Percentiles rank a stretch among this genome's conserved stretches.
phyloP scores from a whole-genome alignment of 2,329 filamentous ascomycete genomes.

The Tolypocladium pustulatum region DNA sequence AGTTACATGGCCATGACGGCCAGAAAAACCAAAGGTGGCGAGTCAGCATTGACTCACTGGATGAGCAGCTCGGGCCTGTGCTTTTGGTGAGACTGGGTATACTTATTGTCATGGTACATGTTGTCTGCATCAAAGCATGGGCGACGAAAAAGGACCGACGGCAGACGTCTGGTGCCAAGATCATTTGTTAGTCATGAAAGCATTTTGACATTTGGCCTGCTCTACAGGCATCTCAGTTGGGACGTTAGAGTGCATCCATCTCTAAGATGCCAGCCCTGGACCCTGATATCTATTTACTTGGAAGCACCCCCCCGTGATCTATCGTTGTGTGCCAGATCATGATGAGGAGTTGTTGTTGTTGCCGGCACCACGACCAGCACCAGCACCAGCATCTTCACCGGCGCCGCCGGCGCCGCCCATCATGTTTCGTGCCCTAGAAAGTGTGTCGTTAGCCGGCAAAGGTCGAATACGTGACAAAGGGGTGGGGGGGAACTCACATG shows the following conservation, averaged over 20 bases:
- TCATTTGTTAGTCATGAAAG: background rate
- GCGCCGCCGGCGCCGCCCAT: constrained; percentile 27
- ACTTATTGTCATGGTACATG: background rate
- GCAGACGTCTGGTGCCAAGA: background rate
- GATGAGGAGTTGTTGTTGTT: constrained; percentile 6
- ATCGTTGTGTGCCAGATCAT: background rate
- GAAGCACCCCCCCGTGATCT: background rate
- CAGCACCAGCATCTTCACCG: background rate
- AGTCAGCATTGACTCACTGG: background rate
- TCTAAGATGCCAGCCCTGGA: background rate
- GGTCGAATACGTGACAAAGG: background rate
- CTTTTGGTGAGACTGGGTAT: background rate
- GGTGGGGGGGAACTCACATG: constrained; percentile 59
- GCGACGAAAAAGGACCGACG: background rate
- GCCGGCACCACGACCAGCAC: constrained; percentile 9
- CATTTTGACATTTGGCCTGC: constrained; percentile 2
- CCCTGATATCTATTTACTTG: background rate
- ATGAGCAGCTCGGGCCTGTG: background rate
- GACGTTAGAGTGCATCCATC: background rate
- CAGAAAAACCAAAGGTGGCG: background rate
- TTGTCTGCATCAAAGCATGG: background rate
- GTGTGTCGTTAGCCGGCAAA: background rate
- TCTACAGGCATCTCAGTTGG: background rate
- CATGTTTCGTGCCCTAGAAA: constrained; percentile 32
- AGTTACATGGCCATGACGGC: background rate